Evolutionary conservation across 1,139 yeast species (phyloP), one percentile per base, ranked within the genome.

Genomic region (Saccharomycopsis hybrid): DNA sequence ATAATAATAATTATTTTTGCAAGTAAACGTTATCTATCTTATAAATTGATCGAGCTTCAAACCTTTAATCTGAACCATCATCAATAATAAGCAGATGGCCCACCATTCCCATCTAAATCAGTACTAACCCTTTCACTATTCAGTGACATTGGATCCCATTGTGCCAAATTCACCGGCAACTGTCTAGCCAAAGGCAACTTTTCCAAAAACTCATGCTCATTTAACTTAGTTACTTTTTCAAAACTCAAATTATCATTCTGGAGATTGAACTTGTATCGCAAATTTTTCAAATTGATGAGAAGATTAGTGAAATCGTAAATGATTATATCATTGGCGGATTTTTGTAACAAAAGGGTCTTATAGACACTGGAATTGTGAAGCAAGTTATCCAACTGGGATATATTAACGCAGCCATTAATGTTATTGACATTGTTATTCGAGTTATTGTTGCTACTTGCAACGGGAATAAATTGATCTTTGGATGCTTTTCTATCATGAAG

Each of bases 201-300:
- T 9, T 25, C 25, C 4, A 35, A 18, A 18, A 50, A 43, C 11
- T 50, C 46, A 2, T 42, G 24, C 11, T 28, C 37, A 5, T 35
- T 36, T 9, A 52, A 32, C 9, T 13, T 25, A 7, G 8, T 42
- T 11, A 50, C 42, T 31, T 27, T 44, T 18, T 52, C 47, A 43
- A 52, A 52, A 5, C 27, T 37, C 13, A 52, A 31, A 29, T 52
- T 44, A 33, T 52, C 47, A 41, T 52, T 52, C 39, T 52, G 48
- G 4, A 47, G 24, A 11, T 25, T 39, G 13, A 52, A 39, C 39
- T 52, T 52, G 33, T 50, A 50, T 4, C 38, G 47, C 8, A 52
- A 40, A 38, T 48, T 50, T 18, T 47, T 28, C 44, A 52, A 44
- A 18, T 45, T 47, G 5, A 43, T 31, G 4, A 48, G 27, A 35